These are phyloP conservation scores for Leishmania arabica DNA, from an alignment of 208 protist genomes.

Conservation along the genomic window DNA sequence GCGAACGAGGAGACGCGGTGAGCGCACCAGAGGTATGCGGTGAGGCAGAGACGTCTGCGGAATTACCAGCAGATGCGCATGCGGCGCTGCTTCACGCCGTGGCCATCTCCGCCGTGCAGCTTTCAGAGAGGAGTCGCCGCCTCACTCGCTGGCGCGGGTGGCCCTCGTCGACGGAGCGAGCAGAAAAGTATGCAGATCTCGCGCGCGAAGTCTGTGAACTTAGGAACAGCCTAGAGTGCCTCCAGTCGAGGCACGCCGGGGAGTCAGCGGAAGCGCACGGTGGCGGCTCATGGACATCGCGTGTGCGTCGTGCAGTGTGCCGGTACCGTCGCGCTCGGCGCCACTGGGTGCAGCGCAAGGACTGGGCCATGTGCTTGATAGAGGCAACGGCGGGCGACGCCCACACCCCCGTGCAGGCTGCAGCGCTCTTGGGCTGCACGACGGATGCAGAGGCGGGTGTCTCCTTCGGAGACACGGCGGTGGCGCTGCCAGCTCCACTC, in stretches of 20 bases:
- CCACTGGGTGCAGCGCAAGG: constrained; percentile 74
- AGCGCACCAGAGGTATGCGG: background rate
- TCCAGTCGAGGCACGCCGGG: background rate
- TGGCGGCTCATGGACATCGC: background rate
- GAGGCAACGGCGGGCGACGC: constrained; percentile 63
- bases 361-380: constrained; percentile 63
- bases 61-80: background rate
- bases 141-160: constrained; percentile 22
- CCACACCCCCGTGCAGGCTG: constrained; percentile 43
- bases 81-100: constrained; percentile 5
- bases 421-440: constrained; percentile 58
- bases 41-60: background rate
- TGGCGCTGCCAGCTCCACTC: constrained; percentile 45
- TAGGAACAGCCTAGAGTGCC: background rate
- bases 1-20: background rate
- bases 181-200: constrained; percentile 8
- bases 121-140: constrained; percentile 12
- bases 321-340: constrained; percentile 57
- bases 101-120: background rate
- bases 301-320: constrained; percentile 21
- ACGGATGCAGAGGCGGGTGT: constrained; percentile 63
- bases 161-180: constrained; percentile 24
- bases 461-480: constrained; percentile 48
- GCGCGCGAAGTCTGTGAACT: constrained; percentile 13
- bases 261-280: background rate